Percentiles rank a stretch among this genome's conserved stretches.
phyloP scores from a whole-genome alignment of 2,329 filamentous ascomycete genomes.

The Penicillium corylophilum region DNA sequence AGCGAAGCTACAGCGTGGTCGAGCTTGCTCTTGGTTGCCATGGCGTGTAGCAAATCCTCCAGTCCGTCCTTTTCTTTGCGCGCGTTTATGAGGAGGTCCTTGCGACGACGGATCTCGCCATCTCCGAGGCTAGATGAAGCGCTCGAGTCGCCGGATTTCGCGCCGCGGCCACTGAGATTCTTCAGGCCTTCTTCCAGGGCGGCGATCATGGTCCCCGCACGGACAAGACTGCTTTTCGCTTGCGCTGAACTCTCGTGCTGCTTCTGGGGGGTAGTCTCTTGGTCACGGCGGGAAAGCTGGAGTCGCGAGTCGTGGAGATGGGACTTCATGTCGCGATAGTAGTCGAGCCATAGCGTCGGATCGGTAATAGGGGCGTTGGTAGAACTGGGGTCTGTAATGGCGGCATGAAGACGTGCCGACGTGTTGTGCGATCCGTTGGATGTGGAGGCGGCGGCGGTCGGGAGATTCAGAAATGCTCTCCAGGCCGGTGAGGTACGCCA shows the following conservation, averaged over 20 bases:
- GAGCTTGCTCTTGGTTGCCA: constrained; percentile 52
- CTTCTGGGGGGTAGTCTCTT: constrained; percentile 57
- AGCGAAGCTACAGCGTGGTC: constrained; percentile 49
- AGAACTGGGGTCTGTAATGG: constrained; percentile 41
- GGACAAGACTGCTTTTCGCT: constrained; percentile 60
- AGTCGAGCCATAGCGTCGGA: constrained; percentile 62
- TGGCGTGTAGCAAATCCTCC: constrained; percentile 59
- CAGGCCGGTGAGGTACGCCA: constrained; percentile 60
- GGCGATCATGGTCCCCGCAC: constrained; percentile 55
- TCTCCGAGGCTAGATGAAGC: constrained; percentile 56
- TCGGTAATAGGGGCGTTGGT: constrained; percentile 45
- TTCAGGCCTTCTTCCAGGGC: constrained; percentile 59
- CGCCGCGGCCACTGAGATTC: constrained; percentile 33
- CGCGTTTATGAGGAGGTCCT: constrained; percentile 57
- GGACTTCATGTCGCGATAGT: constrained; percentile 58
- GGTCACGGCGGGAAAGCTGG: constrained; percentile 60
- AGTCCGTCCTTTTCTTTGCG: constrained; percentile 63
- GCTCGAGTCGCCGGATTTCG: constrained; percentile 37
- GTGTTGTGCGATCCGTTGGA: constrained; percentile 28
- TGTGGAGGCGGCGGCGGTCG: constrained; percentile 39
- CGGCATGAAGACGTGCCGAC: constrained; percentile 43
- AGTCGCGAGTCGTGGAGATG: constrained; percentile 61
- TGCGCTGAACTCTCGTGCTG: constrained; percentile 63
- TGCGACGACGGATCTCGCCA: constrained; percentile 59
- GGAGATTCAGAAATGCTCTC: constrained; percentile 59